Percentiles rank a stretch among this genome's conserved stretches.
phyloP scores from a whole-genome alignment of 2,329 filamentous ascomycete species.

The Aureobasidium mangrovei region DNA sequence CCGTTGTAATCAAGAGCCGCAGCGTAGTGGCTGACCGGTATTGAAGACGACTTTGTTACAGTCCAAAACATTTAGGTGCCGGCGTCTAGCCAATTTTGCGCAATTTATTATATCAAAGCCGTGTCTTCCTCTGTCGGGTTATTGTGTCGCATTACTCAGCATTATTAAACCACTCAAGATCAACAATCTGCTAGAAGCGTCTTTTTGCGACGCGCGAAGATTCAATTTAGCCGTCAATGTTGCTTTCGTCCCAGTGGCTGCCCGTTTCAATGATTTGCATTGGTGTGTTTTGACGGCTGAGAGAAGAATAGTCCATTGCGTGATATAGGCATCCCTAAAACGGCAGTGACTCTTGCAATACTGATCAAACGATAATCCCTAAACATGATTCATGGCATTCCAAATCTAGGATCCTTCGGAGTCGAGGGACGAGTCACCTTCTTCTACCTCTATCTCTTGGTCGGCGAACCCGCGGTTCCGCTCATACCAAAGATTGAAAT shows the following conservation, averaged over 20 bases:
- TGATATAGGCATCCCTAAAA: too few relatives aligned
- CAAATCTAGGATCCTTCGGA: background rate
- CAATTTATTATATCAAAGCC: background rate
- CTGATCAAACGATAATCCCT: background rate
- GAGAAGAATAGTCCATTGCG: too few relatives aligned
- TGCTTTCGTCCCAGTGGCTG: background rate
- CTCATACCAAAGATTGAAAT: constrained; percentile 7
- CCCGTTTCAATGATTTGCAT: too few relatives aligned
- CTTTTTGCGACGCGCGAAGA: background rate
- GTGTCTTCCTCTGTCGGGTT: background rate
- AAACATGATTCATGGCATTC: background rate
- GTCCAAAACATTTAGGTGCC: too few relatives aligned
- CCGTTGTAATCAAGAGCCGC: too few relatives aligned
- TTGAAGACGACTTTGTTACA: too few relatives aligned
- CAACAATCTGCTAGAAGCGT: too few relatives aligned
- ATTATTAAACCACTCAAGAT: background rate
- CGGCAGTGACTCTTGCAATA: background rate
- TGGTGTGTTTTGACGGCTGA: too few relatives aligned
- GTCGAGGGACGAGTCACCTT: constrained; percentile 1
- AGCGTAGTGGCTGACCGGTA: too few relatives aligned
- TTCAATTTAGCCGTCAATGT: background rate
- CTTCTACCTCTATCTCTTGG: background rate
- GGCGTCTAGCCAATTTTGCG: background rate
- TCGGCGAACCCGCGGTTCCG: constrained; percentile 1
- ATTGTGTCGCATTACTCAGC: background rate